Evolutionary conservation across 2,329 filamentous ascomycete genomes (phyloP).

Genomic region (Pseudocercospora fuligena): DNA sequence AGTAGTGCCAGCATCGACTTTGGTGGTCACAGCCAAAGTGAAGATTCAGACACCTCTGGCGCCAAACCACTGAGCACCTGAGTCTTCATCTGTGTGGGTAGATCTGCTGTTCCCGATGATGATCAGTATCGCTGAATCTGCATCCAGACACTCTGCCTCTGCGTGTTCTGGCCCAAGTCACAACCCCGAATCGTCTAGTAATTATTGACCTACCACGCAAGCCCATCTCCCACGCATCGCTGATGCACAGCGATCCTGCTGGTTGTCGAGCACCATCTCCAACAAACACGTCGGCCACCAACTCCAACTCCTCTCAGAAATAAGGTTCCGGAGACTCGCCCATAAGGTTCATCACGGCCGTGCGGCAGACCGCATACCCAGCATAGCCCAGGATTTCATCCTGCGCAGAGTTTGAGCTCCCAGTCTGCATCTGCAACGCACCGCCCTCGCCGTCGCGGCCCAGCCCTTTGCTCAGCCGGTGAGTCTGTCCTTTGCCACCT

Average conservation of each 20-base stretch:
- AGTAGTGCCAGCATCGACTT: background rate
- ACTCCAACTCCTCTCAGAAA: background rate
- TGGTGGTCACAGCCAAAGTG: background rate
- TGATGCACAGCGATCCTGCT: background rate
- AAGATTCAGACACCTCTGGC: background rate
- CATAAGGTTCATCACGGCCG: slow-evolving; percentile 1
- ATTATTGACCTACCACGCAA: too few relatives aligned
- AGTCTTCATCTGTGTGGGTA: background rate
- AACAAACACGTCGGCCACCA: background rate
- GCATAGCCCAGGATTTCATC: background rate
- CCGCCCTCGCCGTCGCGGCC: background rate
- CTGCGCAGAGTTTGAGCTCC: background rate
- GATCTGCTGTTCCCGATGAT: background rate
- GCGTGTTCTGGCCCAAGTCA: too few relatives aligned
- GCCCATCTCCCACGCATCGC: too few relatives aligned
- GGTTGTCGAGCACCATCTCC: background rate
- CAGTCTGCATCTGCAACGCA: background rate
- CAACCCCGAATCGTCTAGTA: too few relatives aligned
- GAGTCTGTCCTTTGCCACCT: background rate
- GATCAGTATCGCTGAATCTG: background rate
- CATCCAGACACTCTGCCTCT: background rate
- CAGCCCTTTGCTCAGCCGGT: background rate
- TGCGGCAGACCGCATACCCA: background rate
- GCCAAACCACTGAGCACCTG: too few relatives aligned
- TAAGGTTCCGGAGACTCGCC: background rate